Evolutionary conservation across 179 eudicot species (phyloP).

Genomic region (Actinidia chinensis): DNA sequence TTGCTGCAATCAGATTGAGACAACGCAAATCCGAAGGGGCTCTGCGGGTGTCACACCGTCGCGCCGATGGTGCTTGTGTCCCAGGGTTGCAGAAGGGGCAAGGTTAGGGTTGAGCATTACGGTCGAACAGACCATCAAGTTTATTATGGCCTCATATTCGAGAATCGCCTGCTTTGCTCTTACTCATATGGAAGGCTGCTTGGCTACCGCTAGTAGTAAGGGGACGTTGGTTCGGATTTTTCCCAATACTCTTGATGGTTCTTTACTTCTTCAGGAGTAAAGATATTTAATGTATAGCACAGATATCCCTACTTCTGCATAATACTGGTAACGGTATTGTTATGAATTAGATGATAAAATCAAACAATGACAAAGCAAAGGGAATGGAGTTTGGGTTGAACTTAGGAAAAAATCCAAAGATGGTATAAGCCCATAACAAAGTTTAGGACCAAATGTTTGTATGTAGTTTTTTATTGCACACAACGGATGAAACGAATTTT

Average conservation of each 20-base stretch:
- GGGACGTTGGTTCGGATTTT: conserved; percentile 82
- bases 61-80: conserved; percentile 51
- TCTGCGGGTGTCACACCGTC: conserved; percentile 62
- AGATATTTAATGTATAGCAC: background rate
- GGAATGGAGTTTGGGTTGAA: too few relatives aligned
- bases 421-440: too few relatives aligned
- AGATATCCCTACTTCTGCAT: background rate
- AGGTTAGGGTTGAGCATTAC: conserved; percentile 81
- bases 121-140: conserved; percentile 57
- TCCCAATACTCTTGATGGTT: conserved; percentile 63
- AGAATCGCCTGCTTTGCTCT: conserved; percentile 53
- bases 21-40: conserved; percentile 73
- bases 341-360: too few relatives aligned
- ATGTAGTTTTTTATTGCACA: background rate
- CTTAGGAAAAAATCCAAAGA: too few relatives aligned
- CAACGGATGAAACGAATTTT: background rate
- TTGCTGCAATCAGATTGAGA: conserved; percentile 68
- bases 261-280: conserved; percentile 88
- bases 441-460: background rate
- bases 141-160: conserved; percentile 72
- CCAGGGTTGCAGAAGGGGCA: conserved; percentile 80
- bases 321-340: background rate
- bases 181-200: conserved; percentile 56
- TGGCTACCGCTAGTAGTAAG: conserved; percentile 83
- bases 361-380: too few relatives aligned